Evolutionary conservation across 1,284 basidiomycete genomes (phyloP), one percentile per base, ranked within the genome.

Genomic region (Porodaedalea pini): DNA sequence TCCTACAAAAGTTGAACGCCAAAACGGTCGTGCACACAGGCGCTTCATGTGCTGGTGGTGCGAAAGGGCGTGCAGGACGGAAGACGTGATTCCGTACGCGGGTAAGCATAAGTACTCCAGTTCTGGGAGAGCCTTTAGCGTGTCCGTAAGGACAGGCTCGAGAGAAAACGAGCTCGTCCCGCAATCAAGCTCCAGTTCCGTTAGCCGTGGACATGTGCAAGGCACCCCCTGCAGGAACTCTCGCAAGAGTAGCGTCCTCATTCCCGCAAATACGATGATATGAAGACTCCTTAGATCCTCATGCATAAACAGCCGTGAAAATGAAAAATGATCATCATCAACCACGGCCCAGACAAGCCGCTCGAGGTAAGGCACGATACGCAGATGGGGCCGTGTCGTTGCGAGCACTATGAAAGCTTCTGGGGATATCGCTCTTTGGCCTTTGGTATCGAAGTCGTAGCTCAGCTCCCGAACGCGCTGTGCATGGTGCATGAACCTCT

Each of bases 61-160:
- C 36, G 51, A 40, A 7, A 53, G 37, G 15, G 51, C 51, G 23
- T 25, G 51, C 8, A 53, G 17, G 2, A 53, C 51, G 5, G 36
- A 40, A 15, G 51, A 41, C 15, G 51, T 53, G 34, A 53, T 53
- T 11, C 51, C 51, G 21, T 39, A 53, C 17, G 51, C 51, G 15
- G 51, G 40, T 32, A 53, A 15, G 51, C 34, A 39, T 17, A 53
- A 6, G 34, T 41, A 31, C 37, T 53, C 51, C 8, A 53, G 34
- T 5, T 23, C 27, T 3, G 51, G 37, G 17, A 53, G 37, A 5
- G 51, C 34, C 10, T 31, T n/a, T 11, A 53, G 19, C 23, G 17
- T 21, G 40, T 19, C 37, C 15, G 27, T 53, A 3, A 53, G 40
- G 13, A 27, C 51, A 29, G 51, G 51, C 29, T 53, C 51, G 23